These are phyloP conservation scores for Salix purpurea DNA, from an alignment of 345 rosid species.

Conservation along the genomic window DNA sequence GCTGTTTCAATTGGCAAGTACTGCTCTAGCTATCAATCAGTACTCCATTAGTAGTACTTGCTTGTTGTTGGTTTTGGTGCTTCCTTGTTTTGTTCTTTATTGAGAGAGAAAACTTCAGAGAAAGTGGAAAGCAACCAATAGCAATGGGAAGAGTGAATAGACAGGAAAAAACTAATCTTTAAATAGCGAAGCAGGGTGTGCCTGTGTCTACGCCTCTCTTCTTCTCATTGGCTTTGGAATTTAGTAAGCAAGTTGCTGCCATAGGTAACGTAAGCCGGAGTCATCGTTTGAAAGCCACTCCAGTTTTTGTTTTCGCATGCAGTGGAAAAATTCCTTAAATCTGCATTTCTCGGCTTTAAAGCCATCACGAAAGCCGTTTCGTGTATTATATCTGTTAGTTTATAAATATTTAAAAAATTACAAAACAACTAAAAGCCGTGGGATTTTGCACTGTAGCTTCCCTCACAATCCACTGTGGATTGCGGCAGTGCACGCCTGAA, in stretches of 20 bases:
- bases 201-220: background rate
- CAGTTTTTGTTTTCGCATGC: too few species aligned
- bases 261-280: background rate
- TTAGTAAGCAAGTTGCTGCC: background rate
- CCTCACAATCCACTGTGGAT: too few species aligned
- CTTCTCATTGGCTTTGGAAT: background rate
- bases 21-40: background rate
- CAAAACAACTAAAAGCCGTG: too few species aligned
- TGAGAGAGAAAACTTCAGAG: background rate
- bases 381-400: too few species aligned
- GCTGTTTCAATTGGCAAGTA: background rate
- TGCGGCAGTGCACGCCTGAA: too few species aligned
- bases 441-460: too few species aligned
- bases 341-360: too few species aligned
- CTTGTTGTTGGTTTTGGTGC: background rate
- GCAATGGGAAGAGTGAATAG: background rate
- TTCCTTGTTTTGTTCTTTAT: background rate
- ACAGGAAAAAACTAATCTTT: background rate
- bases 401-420: too few species aligned
- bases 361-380: too few species aligned
- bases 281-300: too few species aligned
- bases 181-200: conserved; percentile 4
- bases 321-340: too few species aligned
- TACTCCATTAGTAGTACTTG: background rate
- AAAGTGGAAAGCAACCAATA: background rate